These are phyloP conservation scores for Xylaria sp. DNA, from an alignment of 2,329 filamentous ascomycete genomes.

Conservation along the genomic window DNA sequence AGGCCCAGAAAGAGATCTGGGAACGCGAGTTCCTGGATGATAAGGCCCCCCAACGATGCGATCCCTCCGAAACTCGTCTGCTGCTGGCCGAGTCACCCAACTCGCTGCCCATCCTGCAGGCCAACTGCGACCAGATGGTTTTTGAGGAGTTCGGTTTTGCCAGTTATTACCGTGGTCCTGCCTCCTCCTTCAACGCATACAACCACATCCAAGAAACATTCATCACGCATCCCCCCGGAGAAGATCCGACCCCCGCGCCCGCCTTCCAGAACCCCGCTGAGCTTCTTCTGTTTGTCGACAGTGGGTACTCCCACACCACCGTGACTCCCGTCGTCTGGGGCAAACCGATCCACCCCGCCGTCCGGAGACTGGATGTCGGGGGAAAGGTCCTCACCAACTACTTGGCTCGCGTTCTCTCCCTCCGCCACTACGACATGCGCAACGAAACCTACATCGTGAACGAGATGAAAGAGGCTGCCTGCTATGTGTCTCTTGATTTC, in stretches of 20 bases:
- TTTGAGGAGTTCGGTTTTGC: conserved; percentile 97
- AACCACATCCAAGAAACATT: conserved; percentile 76
- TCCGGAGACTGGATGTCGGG: conserved; percentile 86
- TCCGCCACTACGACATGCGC: conserved; percentile 93
- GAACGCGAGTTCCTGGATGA: conserved; percentile 82
- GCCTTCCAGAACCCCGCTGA: conserved; percentile 66
- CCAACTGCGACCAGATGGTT: conserved; percentile 92
- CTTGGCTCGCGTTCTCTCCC: conserved; percentile 84
- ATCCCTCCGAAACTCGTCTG: conserved; percentile 81
- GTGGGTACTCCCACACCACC: conserved; percentile 91
- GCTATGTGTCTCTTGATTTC: conserved; percentile 83
- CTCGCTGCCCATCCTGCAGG: conserved; percentile 77
- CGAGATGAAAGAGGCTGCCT: conserved; percentile 90
- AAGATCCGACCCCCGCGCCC: conserved; percentile 30
- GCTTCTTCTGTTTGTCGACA: conserved; percentile 86
- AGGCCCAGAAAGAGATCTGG: conserved; percentile 94
- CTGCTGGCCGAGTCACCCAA: conserved; percentile 87
- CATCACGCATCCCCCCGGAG: conserved; percentile 56
- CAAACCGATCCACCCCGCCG: conserved; percentile 77
- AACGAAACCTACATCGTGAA: conserved; percentile 94
- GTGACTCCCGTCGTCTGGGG: conserved; percentile 85
- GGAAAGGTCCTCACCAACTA: conserved; percentile 95
- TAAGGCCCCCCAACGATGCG: conserved; percentile 69
- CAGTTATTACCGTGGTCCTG: conserved; percentile 78
- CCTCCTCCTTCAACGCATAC: conserved; percentile 77